These are phyloP conservation scores for Leucosporidium creatinivorum DNA, from an alignment of 768 basidiomycete genomes.

Conservation along the genomic window DNA sequence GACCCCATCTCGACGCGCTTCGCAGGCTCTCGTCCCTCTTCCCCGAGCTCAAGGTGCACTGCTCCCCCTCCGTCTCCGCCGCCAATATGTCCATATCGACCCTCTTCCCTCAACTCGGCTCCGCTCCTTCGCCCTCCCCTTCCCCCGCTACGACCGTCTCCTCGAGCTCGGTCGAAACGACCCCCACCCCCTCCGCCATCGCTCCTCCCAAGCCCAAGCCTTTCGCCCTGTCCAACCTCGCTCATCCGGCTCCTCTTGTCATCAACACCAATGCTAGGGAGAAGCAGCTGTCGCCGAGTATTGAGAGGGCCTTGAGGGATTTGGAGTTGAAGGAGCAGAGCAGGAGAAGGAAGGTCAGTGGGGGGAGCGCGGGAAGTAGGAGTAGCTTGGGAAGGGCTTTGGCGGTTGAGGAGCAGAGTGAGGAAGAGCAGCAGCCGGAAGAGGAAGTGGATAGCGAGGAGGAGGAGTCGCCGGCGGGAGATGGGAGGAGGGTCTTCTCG, in stretches of 20 bases:
- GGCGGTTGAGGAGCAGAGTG: neutral
- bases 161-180: neutral
- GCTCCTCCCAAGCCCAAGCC: constrained; percentile 4
- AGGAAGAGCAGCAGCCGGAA: too few relatives aligned
- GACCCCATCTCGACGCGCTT: too few relatives aligned
- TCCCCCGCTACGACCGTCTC: neutral
- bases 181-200: neutral
- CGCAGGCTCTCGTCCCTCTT: neutral
- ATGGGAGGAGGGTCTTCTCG: neutral
- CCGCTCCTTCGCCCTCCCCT: neutral
- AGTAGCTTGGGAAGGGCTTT: neutral
- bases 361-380: neutral
- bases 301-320: constrained; percentile 3
- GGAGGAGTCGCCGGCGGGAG: neutral
- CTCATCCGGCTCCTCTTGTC: neutral
- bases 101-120: constrained; percentile 1
- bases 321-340: constrained; percentile 11
- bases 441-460: too few relatives aligned
- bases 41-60: neutral
- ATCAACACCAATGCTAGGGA: neutral
- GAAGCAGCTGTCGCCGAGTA: constrained; percentile 10
- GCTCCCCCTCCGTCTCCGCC: neutral
- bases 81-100: constrained; percentile 9
- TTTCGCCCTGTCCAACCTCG: constrained; percentile 21
- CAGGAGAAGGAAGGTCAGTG: neutral